Percentiles rank a stretch among this genome's conserved stretches.
phyloP scores from a whole-genome alignment of 2,329 filamentous ascomycete genomes.

The Paraphaeosphaeria sporulosa region DNA sequence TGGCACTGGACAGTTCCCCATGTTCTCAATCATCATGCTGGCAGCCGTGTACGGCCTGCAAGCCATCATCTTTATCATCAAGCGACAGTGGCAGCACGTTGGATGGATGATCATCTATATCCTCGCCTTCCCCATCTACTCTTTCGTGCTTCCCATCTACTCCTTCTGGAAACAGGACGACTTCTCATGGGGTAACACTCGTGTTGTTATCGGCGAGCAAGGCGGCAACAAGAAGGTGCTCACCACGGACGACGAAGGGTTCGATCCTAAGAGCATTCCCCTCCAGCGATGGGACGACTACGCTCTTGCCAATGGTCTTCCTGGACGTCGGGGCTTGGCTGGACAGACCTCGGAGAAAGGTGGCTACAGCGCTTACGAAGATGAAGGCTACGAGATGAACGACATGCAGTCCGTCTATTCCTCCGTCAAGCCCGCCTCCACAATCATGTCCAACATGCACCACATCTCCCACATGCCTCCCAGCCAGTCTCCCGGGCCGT shows the following conservation, averaged over 20 bases:
- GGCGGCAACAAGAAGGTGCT: slow-evolving; percentile 91
- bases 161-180: slow-evolving; percentile 99
- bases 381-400: slow-evolving; percentile 92
- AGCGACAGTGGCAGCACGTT: slow-evolving; percentile 97
- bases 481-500: slow-evolving; percentile 71
- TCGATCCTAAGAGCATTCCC: slow-evolving; percentile 91
- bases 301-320: slow-evolving; percentile 82
- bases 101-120: slow-evolving; percentile 99
- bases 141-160: slow-evolving; percentile 88
- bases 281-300: slow-evolving; percentile 98
- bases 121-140: slow-evolving; percentile 93
- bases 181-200: slow-evolving; percentile 98
- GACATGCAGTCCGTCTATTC: slow-evolving; percentile 98
- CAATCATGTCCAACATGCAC: slow-evolving; percentile 84
- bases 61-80: slow-evolving; percentile 93
- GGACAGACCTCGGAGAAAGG: slow-evolving; percentile 64
- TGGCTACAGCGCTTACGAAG: slow-evolving; percentile 68
- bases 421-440: slow-evolving; percentile 84
- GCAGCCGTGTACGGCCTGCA: slow-evolving; percentile 94
- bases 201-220: slow-evolving; percentile 94
- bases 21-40: slow-evolving; percentile 88
- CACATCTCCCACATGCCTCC: slow-evolving; percentile 80
- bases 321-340: slow-evolving; percentile 79
- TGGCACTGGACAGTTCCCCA: slow-evolving; percentile 75
- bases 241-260: slow-evolving; percentile 79